These are phyloP conservation scores for Candida maesae DNA, from an alignment of 805 yeast genomes.

Conservation along the genomic window DNA sequence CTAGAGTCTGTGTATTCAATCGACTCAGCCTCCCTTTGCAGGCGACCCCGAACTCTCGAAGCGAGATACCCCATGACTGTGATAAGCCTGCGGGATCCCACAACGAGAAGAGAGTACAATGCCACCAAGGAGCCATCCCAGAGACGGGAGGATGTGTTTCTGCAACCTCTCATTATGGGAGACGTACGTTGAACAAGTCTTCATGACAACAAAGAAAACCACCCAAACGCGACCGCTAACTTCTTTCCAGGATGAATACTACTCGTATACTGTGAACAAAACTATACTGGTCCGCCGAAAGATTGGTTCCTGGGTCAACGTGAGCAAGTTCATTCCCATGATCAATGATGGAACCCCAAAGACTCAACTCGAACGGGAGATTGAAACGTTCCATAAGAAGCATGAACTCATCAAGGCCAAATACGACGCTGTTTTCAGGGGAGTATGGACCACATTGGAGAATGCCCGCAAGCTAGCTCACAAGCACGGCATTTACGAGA, in stretches of 20 bases:
- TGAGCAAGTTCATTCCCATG: slow-evolving; percentile 3
- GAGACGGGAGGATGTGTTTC: not conserved
- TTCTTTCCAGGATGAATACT: slow-evolving; percentile 6
- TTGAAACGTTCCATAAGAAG: not conserved
- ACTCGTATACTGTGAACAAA: not conserved
- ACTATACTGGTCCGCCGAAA: slow-evolving; percentile 5
- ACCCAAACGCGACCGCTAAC: not conserved
- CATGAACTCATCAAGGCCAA: not conserved
- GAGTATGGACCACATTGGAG: slow-evolving; percentile 24
- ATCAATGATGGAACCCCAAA: not conserved
- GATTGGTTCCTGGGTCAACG: slow-evolving; percentile 13
- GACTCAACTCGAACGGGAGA: slow-evolving; percentile 1
- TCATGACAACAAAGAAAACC: too few relatives aligned
- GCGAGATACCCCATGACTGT: too few relatives aligned
- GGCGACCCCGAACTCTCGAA: too few relatives aligned
- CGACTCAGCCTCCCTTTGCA: too few relatives aligned
- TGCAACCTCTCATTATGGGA: not conserved
- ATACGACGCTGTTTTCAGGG: slow-evolving; percentile 8
- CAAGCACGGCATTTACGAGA: slow-evolving; percentile 13
- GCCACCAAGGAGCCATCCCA: slow-evolving; percentile 5
- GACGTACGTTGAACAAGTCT: not conserved
- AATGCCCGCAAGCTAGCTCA: slow-evolving; percentile 23
- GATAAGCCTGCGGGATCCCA: not conserved
- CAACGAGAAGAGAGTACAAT: not conserved
- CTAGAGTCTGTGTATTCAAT: too few relatives aligned